Percentiles rank a stretch among this genome's conserved stretches.
Conservation (phyloP, 108 stramenopile genomes). For the Nitzschia palea region DNA sequence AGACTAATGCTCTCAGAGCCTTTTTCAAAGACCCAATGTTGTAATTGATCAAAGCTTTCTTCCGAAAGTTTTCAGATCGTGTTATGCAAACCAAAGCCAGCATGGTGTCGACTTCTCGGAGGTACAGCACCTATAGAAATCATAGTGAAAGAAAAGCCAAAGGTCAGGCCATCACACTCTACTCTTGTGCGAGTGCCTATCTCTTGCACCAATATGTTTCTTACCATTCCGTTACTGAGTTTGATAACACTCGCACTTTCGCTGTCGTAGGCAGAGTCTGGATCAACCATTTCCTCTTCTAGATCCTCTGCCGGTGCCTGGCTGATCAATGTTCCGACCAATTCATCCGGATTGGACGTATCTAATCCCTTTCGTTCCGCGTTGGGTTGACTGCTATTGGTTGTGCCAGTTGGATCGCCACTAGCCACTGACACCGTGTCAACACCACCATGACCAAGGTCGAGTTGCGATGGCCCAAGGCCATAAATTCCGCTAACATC, state of each 20-base stretch:
- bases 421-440: neutral
- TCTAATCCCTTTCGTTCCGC: conserved; percentile 9
- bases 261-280: conserved; percentile 89
- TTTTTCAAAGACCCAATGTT: conserved; percentile 95
- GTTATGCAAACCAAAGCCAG: conserved; percentile 97
- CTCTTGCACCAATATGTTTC: too few relatives aligned
- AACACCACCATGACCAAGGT: conserved; percentile 14
- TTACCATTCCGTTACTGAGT: conserved; percentile 94
- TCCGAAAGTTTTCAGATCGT: conserved; percentile 90
- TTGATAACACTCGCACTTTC: conserved; percentile 92
- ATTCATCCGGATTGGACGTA: conserved; percentile 43
- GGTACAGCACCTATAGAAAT: conserved; percentile 68
- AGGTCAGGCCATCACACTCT: too few relatives aligned
- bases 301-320: conserved; percentile 50
- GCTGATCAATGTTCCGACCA: conserved; percentile 70
- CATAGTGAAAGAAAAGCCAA: too few relatives aligned
- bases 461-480: conserved; percentile 43
- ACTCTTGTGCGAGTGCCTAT: too few relatives aligned
- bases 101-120: conserved; percentile 94
- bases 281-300: conserved; percentile 56
- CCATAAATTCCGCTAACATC: conserved; percentile 99
- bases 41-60: conserved; percentile 95
- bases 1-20: conserved; percentile 73
- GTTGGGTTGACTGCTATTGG: conserved; percentile 4
- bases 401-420: conserved; percentile 6